These are phyloP conservation scores for Malbranchea cinnamomea DNA, from an alignment of 2,329 filamentous ascomycete species.

Conservation along the genomic window DNA sequence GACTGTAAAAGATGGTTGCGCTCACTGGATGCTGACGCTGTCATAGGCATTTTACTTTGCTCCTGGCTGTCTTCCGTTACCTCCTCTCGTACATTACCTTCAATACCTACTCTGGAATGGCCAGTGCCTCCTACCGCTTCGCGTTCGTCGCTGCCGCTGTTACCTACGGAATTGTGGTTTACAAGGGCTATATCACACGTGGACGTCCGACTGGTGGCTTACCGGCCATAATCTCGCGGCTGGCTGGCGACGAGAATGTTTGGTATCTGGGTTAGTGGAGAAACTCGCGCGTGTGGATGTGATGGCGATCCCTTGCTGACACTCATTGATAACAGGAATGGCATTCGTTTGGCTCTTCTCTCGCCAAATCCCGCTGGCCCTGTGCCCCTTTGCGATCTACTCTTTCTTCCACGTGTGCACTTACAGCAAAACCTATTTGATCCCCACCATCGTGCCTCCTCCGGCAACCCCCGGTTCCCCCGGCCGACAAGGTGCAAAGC, in stretches of 20 bases:
- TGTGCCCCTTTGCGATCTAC: conserved; percentile 92
- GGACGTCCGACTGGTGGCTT: conserved; percentile 55
- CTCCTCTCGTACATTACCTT: conserved; percentile 72
- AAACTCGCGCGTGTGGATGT: background rate
- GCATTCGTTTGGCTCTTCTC: conserved; percentile 89
- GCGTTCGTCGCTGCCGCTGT: conserved; percentile 79
- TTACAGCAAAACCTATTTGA: conserved; percentile 84
- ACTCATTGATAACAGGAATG: conserved; percentile 47
- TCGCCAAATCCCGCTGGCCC: conserved; percentile 74
- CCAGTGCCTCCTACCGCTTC: conserved; percentile 72
- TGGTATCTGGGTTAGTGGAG: conserved; percentile 64
- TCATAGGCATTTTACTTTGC: conserved; percentile 66
- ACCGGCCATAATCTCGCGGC: conserved; percentile 46
- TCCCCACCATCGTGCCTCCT: conserved; percentile 66
- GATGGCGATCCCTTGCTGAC: conserved; percentile 10
- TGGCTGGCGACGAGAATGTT: conserved; percentile 84
- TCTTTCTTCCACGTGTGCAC: conserved; percentile 97
- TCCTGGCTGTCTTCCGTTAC: conserved; percentile 73
- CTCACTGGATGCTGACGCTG: conserved; percentile 12
- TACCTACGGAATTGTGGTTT: conserved; percentile 96
- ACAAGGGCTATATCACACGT: conserved; percentile 87
- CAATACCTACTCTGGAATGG: conserved; percentile 67
- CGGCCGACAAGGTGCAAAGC: conserved; percentile 31
- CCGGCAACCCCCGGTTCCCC: conserved; percentile 41
- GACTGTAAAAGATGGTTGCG: conserved; percentile 4